Conservation (phyloP, 805 yeast genomes). For the Lachancea cidri region DNA sequence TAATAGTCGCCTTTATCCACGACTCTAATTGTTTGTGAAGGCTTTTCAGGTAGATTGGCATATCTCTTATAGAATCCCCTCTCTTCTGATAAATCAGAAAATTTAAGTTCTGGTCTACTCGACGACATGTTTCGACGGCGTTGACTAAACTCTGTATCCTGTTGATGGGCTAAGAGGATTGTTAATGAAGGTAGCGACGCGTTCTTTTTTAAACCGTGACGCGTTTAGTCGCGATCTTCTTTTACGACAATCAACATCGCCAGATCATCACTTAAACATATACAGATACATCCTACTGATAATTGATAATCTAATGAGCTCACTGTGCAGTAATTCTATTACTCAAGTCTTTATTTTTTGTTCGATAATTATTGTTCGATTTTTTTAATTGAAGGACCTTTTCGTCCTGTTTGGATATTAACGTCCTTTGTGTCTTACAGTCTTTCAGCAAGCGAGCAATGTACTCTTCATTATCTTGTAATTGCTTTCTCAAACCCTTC, state of each 20-base stretch:
- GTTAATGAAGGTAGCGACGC: neutral
- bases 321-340: neutral
- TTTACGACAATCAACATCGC: too few species aligned
- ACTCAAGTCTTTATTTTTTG: neutral
- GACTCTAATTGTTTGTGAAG: slow-evolving; percentile 54
- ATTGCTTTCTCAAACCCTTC: slow-evolving; percentile 16
- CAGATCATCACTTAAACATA: too few species aligned
- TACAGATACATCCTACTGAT: too few species aligned
- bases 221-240: too few species aligned
- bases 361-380: neutral
- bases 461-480: slow-evolving; percentile 9
- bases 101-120: slow-evolving; percentile 52
- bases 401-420: slow-evolving; percentile 4
- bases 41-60: slow-evolving; percentile 44
- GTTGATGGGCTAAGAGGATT: too few species aligned
- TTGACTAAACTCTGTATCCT: too few species aligned
- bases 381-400: neutral
- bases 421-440: slow-evolving; percentile 6
- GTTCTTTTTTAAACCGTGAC: neutral
- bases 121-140: slow-evolving; percentile 24
- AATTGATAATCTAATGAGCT: too few species aligned
- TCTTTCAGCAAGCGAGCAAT: slow-evolving; percentile 9
- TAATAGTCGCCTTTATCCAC: slow-evolving; percentile 81
- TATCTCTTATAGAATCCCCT: slow-evolving; percentile 45
- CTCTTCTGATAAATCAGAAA: slow-evolving; percentile 48